Conservation (phyloP, 768 basidiomycete species). For the Rhizopogon roseolus region DNA sequence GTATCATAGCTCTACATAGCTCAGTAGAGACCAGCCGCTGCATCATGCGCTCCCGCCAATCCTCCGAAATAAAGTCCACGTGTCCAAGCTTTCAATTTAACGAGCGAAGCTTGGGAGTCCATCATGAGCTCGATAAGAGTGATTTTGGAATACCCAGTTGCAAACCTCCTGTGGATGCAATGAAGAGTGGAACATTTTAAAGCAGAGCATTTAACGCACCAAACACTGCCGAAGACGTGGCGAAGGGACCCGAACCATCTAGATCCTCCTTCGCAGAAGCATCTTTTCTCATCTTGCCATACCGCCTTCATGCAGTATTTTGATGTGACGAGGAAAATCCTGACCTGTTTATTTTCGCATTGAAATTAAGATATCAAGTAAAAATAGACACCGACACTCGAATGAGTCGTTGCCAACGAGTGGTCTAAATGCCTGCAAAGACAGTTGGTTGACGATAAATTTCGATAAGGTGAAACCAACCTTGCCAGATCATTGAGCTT, state of each 20-base stretch:
- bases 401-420: conserved; percentile 84
- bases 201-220: conserved; percentile 39
- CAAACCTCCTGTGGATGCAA: conserved; percentile 48
- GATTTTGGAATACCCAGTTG: conserved; percentile 46
- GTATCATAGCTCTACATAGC: conserved; percentile 4
- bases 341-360: conserved; percentile 38
- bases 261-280: conserved; percentile 48
- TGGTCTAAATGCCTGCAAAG: conserved; percentile 66
- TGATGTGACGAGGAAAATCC: conserved; percentile 89
- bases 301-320: conserved; percentile 81
- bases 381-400: conserved; percentile 42
- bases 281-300: conserved; percentile 64
- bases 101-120: conserved; percentile 55
- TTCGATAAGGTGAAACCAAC: conserved; percentile 27
- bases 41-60: conserved; percentile 60
- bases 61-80: conserved; percentile 55
- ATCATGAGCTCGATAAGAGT: conserved; percentile 53
- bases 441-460: background rate
- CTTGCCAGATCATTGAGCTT: conserved; percentile 85
- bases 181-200: background rate
- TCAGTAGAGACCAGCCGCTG: conserved; percentile 61
- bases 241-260: conserved; percentile 43
- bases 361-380: background rate
- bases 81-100: conserved; percentile 61
- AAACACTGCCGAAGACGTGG: conserved; percentile 64